Conservation (phyloP, 2,329 filamentous ascomycete species). For the Emergomyces orientalis region DNA sequence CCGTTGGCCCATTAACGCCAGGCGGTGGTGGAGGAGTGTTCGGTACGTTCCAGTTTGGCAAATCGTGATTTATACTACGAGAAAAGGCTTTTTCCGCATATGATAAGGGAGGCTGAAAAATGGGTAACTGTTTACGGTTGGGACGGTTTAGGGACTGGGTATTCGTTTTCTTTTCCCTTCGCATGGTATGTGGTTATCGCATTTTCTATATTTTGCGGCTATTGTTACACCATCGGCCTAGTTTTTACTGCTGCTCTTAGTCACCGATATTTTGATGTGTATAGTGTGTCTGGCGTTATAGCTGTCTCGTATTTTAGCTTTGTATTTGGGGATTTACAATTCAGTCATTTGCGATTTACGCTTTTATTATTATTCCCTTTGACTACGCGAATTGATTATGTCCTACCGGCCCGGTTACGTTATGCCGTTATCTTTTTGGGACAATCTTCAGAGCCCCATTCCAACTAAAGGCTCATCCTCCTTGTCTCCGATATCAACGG, state of each 20-base stretch:
- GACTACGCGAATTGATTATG: not conserved
- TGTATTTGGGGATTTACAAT: not conserved
- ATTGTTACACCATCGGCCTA: not conserved
- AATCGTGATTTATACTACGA: constrained; percentile 8
- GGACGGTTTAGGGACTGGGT: constrained; percentile 8
- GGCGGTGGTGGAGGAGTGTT: constrained; percentile 66
- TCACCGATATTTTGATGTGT: constrained; percentile 2
- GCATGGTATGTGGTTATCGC: constrained; percentile 3
- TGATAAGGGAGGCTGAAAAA: constrained; percentile 11
- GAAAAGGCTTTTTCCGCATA: not conserved
- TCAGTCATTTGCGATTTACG: not conserved
- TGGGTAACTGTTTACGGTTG: constrained; percentile 2
- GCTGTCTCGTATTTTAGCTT: not conserved
- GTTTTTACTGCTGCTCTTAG: not conserved
- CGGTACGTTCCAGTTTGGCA: constrained; percentile 51
- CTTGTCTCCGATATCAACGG: not conserved
- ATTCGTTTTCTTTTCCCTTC: constrained; percentile 10
- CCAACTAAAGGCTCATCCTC: not conserved
- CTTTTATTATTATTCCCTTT: not conserved
- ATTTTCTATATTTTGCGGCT: not conserved
- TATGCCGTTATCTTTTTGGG: not conserved
- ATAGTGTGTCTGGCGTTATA: constrained; percentile 7
- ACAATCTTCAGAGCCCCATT: not conserved
- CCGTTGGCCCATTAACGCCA: constrained; percentile 66
- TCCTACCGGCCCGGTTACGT: not conserved